Conservation (phyloP, 2,329 filamentous ascomycete species). For the Thelonectria discophora region DNA sequence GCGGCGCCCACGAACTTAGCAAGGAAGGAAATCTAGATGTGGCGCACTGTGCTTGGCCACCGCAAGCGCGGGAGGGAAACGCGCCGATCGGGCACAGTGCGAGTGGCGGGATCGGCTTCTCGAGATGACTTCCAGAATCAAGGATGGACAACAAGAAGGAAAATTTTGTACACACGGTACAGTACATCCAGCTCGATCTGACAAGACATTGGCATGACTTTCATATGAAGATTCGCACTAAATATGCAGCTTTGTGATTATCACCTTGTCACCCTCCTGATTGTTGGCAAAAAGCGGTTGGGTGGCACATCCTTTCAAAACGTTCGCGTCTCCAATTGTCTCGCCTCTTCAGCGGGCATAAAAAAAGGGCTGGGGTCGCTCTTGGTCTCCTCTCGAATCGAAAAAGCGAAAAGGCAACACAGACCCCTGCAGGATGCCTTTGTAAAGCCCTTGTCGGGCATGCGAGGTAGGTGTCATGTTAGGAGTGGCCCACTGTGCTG, state of each 20-base stretch:
- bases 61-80: neutral
- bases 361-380: neutral
- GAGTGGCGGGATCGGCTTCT: neutral
- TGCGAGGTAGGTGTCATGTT: too few species aligned
- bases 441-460: too few species aligned
- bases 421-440: neutral
- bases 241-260: neutral
- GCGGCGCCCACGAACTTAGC: too few species aligned
- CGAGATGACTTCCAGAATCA: conserved; percentile 8
- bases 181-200: neutral
- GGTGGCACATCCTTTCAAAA: neutral
- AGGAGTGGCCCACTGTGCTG: too few species aligned
- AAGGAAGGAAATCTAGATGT: neutral
- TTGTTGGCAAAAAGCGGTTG: neutral
- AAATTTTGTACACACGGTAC: neutral
- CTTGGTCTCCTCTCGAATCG: too few species aligned
- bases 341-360: conserved; percentile 4
- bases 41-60: conserved; percentile 12
- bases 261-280: neutral
- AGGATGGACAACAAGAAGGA: conserved; percentile 2
- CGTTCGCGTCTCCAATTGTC: conserved; percentile 10
- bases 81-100: conserved; percentile 19
- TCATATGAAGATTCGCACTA: neutral
- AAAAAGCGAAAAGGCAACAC: neutral
- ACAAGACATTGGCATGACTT: neutral